phyloP scores from a whole-genome alignment of 176 grass and related monocot genomes.

The Panicum miliaceum region DNA sequence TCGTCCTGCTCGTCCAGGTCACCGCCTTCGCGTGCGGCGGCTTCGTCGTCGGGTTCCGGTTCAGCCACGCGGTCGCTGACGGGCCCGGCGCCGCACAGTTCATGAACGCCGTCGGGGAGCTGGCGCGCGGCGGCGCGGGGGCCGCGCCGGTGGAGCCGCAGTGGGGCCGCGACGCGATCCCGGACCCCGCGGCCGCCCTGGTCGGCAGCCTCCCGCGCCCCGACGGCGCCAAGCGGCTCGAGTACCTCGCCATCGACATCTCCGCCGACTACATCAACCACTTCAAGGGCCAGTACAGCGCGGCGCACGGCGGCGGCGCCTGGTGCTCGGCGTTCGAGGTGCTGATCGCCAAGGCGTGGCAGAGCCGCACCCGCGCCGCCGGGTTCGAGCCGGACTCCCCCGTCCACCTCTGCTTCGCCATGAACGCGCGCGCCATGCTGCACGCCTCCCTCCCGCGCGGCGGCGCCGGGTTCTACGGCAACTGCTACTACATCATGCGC shows the following conservation, averaged over 20 bases:
- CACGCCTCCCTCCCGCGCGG: constrained; percentile 43
- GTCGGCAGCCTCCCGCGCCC: constrained; percentile 55
- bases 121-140: constrained; percentile 51
- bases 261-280: constrained; percentile 71
- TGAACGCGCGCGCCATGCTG: constrained; percentile 75
- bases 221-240: constrained; percentile 46
- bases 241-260: constrained; percentile 84
- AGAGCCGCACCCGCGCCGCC: constrained; percentile 64
- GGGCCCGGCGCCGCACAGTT: constrained; percentile 76
- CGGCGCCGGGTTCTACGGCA: constrained; percentile 78
- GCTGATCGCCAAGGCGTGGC: constrained; percentile 83
- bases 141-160: constrained; percentile 34
- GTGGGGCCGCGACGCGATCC: constrained; percentile 71
- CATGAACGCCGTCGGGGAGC: constrained; percentile 68
- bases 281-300: constrained; percentile 65
- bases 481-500: constrained; percentile 92
- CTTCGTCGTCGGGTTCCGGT: constrained; percentile 87
- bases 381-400: constrained; percentile 48
- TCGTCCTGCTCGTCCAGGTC: constrained; percentile 91
- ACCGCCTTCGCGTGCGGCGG: constrained; percentile 72
- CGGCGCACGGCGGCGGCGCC: constrained; percentile 13
- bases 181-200: constrained; percentile 40
- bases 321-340: constrained; percentile 89
- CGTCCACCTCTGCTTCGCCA: constrained; percentile 78
- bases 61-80: constrained; percentile 79